phyloP scores from a whole-genome alignment of 495 filamentous ascomycete genomes.

The Podospora pseudocomata region DNA sequence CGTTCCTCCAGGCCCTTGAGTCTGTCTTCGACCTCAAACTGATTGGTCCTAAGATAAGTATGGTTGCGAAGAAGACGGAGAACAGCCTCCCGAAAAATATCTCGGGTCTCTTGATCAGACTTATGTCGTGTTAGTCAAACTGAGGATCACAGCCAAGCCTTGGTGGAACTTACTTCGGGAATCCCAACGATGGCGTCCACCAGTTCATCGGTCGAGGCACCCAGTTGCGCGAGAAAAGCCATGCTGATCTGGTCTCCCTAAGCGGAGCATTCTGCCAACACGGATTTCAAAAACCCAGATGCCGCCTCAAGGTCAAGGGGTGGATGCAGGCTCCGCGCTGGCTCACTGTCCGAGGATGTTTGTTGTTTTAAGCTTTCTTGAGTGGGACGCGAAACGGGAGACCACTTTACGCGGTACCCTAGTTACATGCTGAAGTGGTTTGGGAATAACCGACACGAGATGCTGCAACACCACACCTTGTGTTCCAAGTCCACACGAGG shows the following conservation, averaged over 20 bases:
- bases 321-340: not conserved
- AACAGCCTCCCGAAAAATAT: constrained; percentile 47
- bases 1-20: constrained; percentile 85
- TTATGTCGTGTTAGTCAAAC: not conserved
- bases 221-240: constrained; percentile 47
- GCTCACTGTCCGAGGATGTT: not conserved
- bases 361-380: not conserved
- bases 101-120: constrained; percentile 46
- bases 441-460: not conserved
- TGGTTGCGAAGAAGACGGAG: constrained; percentile 55
- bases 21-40: constrained; percentile 73
- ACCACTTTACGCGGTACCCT: not conserved
- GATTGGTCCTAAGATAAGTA: constrained; percentile 71
- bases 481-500: not conserved
- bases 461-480: not conserved
- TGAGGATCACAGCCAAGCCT: not conserved
- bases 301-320: not conserved
- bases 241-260: constrained; percentile 28
- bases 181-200: constrained; percentile 40
- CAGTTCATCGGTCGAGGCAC: constrained; percentile 53
- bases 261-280: not conserved
- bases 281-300: not conserved
- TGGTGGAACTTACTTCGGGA: constrained; percentile 21
- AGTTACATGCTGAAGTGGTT: not conserved
- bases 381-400: not conserved